A percentile compares a stretch with the other conserved stretches of the same genome.
Conservation (phyloP, 2,329 filamentous ascomycete genomes). For the Juglanconis sp. region DNA sequence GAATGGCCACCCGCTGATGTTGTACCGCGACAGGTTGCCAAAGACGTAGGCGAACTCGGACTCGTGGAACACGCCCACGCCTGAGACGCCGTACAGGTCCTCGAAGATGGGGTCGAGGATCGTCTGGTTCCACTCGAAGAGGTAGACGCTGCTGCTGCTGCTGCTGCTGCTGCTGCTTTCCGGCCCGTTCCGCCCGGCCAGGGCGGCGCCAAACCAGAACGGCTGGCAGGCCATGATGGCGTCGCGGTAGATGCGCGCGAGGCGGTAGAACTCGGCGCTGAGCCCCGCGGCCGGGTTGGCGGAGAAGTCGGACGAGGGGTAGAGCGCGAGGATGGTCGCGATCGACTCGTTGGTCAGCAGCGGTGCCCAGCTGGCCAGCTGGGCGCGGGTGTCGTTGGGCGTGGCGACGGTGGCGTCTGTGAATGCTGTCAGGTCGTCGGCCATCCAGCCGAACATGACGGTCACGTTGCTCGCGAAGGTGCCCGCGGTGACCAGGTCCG, state of each 20-base stretch:
- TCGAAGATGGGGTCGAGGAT: conserved; percentile 43
- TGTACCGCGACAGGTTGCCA: conserved; percentile 43
- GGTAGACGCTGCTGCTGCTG: conserved; percentile 39
- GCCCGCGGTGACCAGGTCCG: conserved; percentile 36
- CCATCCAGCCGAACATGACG: conserved; percentile 41
- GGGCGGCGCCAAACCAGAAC: conserved; percentile 37
- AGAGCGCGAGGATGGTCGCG: conserved; percentile 43
- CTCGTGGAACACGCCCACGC: conserved; percentile 47
- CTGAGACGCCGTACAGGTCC: conserved; percentile 29
- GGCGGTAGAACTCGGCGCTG: conserved; percentile 47
- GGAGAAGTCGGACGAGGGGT: conserved; percentile 46
- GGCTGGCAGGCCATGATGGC: conserved; percentile 49
- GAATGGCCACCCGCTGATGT: conserved; percentile 33
- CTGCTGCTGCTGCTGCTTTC: neutral
- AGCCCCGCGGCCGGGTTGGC: conserved; percentile 35
- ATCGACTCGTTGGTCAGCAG: conserved; percentile 32
- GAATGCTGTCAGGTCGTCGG: conserved; percentile 43
- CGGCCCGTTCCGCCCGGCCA: conserved; percentile 26
- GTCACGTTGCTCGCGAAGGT: conserved; percentile 37
- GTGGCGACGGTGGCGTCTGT: conserved; percentile 38
- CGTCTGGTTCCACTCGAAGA: conserved; percentile 54
- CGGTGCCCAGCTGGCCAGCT: conserved; percentile 38
- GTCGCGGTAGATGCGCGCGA: conserved; percentile 48
- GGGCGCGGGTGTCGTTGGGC: conserved; percentile 34
- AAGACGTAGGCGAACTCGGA: conserved; percentile 53